Conservation (phyloP, 1,284 basidiomycete genomes). For the Malassezia psittaci region DNA sequence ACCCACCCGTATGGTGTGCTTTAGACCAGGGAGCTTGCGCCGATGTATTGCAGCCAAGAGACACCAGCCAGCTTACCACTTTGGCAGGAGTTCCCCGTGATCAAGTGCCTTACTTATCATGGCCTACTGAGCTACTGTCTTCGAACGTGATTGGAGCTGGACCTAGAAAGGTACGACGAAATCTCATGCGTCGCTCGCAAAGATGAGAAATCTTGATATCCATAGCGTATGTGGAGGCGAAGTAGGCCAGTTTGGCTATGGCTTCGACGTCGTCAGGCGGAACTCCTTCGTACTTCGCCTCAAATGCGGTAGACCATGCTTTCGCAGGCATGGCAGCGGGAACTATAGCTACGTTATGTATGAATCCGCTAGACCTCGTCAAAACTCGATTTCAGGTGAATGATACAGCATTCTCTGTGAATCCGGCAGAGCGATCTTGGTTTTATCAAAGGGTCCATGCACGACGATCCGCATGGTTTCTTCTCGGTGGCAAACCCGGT, state of each 20-base stretch:
- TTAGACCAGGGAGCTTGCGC: conserved; percentile 57
- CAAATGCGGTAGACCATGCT: conserved; percentile 65
- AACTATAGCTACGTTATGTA: conserved; percentile 79
- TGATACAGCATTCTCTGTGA: conserved; percentile 3
- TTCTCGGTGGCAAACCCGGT: conserved; percentile 47
- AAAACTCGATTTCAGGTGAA: conserved; percentile 82
- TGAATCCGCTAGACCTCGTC: conserved; percentile 94
- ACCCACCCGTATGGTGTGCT: conserved; percentile 76
- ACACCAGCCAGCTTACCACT: conserved; percentile 22
- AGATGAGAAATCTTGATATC: too few relatives aligned
- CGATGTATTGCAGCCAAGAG: conserved; percentile 21
- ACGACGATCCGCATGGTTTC: conserved; percentile 23
- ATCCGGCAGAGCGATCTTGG: conserved; percentile 2
- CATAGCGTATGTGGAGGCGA: background rate
- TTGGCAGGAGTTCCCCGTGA: conserved; percentile 56
- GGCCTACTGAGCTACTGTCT: conserved; percentile 52
- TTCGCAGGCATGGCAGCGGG: conserved; percentile 86
- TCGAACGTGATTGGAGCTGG: conserved; percentile 55
- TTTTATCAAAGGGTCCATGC: conserved; percentile 6
- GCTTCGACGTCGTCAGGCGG: background rate
- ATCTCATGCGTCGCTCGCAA: conserved; percentile 61
- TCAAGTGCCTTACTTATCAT: conserved; percentile 70
- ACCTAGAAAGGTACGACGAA: conserved; percentile 65
- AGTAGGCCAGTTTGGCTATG: background rate
- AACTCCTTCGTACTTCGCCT: conserved; percentile 32